Conservation (phyloP, 2,329 filamentous ascomycete genomes). For the Aspergillus pseudoviridinutans region DNA sequence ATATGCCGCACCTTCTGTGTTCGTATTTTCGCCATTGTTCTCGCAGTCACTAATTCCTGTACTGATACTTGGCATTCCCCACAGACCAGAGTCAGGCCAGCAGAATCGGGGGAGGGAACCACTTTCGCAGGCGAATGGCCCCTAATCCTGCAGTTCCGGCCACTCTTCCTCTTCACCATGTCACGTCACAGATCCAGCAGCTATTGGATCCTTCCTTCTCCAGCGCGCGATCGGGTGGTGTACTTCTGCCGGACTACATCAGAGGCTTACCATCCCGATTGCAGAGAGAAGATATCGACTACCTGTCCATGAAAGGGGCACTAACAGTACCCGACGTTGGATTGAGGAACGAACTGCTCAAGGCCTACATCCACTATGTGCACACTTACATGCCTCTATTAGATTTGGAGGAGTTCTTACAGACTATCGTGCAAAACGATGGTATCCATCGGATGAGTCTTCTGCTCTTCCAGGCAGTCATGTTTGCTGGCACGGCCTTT, state of each 20-base stretch:
- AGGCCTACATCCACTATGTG: slow-evolving; percentile 81
- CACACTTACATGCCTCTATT: slow-evolving; percentile 92
- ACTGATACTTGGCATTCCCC: slow-evolving; percentile 7
- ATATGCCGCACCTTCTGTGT: slow-evolving; percentile 64
- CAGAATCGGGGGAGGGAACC: slow-evolving; percentile 48
- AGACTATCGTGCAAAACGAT: slow-evolving; percentile 59
- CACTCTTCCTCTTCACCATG: slow-evolving; percentile 33
- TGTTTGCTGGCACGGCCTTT: slow-evolving; percentile 89
- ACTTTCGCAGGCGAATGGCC: slow-evolving; percentile 44
- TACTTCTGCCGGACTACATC: slow-evolving; percentile 64
- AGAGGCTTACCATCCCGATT: slow-evolving; percentile 75
- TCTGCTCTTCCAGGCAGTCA: slow-evolving; percentile 86
- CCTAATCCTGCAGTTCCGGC: slow-evolving; percentile 39
- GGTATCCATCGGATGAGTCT: slow-evolving; percentile 72
- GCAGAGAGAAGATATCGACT: slow-evolving; percentile 75
- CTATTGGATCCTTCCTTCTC: slow-evolving; percentile 43
- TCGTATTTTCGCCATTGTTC: slow-evolving; percentile 28
- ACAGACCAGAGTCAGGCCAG: slow-evolving; percentile 30
- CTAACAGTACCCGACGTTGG: slow-evolving; percentile 66
- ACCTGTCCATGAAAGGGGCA: slow-evolving; percentile 79
- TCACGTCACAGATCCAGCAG: slow-evolving; percentile 35
- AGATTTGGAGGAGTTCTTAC: slow-evolving; percentile 59
- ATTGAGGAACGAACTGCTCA: slow-evolving; percentile 76
- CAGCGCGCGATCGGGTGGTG: slow-evolving; percentile 45
- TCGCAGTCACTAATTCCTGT: not conserved